Conservation (phyloP, 2,329 filamentous ascomycete genomes). For the Nothopassalora personata region DNA sequence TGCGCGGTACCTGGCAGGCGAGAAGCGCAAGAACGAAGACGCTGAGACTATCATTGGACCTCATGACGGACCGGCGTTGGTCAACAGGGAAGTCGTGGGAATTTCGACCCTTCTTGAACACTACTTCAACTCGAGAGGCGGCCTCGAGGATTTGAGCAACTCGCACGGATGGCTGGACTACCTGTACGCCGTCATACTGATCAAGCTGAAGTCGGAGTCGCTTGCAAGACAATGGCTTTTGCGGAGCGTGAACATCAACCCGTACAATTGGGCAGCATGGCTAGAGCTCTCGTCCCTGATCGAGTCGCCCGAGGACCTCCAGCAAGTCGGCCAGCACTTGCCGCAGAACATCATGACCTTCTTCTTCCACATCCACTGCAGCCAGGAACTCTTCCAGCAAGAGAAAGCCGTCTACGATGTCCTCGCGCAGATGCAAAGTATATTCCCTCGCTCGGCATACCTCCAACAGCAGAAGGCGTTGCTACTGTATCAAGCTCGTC, state of each 20-base stretch:
- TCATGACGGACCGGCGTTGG: slow-evolving; percentile 74
- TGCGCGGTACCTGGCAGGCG: slow-evolving; percentile 84
- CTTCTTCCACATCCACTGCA: slow-evolving; percentile 89
- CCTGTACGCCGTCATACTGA: slow-evolving; percentile 82
- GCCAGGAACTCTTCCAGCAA: slow-evolving; percentile 85
- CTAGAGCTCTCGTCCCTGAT: slow-evolving; percentile 81
- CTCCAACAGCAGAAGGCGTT: slow-evolving; percentile 84
- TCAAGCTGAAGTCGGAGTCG: slow-evolving; percentile 84
- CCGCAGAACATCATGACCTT: slow-evolving; percentile 89
- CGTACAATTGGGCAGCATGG: slow-evolving; percentile 98
- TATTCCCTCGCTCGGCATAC: slow-evolving; percentile 86
- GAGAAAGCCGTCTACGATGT: slow-evolving; percentile 68
- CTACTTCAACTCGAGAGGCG: slow-evolving; percentile 66
- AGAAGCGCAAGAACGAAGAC: slow-evolving; percentile 94
- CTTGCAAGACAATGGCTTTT: slow-evolving; percentile 83
- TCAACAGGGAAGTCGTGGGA: slow-evolving; percentile 76
- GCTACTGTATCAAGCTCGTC: slow-evolving; percentile 83
- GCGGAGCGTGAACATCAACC: slow-evolving; percentile 78
- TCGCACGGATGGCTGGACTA: slow-evolving; percentile 90
- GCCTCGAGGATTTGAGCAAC: slow-evolving; percentile 27
- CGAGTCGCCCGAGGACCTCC: slow-evolving; percentile 71
- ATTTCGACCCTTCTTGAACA: slow-evolving; percentile 71
- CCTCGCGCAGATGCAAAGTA: slow-evolving; percentile 69
- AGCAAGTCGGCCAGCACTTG: slow-evolving; percentile 51
- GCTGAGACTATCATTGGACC: slow-evolving; percentile 96